These are phyloP conservation scores for Kandelia obovata DNA, from an alignment of 345 rosid genomes.

Conservation along the genomic window DNA sequence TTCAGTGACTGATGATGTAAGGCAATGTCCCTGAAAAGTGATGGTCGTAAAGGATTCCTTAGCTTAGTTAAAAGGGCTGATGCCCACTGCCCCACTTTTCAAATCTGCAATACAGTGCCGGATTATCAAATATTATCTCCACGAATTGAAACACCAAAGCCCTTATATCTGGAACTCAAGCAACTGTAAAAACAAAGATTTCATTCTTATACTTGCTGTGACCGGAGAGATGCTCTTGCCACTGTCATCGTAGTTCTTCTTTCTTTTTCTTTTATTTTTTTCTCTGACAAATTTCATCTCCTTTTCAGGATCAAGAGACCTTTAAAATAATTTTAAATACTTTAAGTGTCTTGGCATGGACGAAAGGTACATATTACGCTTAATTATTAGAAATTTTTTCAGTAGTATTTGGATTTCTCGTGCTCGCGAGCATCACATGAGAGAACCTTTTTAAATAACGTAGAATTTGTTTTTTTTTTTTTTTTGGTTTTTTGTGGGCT, in stretches of 20 bases:
- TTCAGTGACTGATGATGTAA: constrained; percentile 3
- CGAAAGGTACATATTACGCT: no score
- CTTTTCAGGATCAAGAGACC: no score
- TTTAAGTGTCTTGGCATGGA: no score
- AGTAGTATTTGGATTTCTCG: no score
- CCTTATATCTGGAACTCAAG: not conserved
- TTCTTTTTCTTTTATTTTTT: no score
- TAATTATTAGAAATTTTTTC: no score
- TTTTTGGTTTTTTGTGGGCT: no score
- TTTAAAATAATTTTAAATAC: no score
- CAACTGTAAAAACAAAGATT: not conserved
- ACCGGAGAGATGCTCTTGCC: not conserved
- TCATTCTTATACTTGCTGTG: constrained; percentile 4
- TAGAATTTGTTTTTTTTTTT: no score
- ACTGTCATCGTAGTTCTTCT: not conserved
- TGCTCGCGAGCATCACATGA: no score
- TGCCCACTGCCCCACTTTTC: constrained; percentile 1
- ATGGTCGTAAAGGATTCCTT: not conserved
- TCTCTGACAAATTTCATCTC: no score
- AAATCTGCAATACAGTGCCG: constrained; percentile 1
- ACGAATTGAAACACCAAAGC: not conserved
- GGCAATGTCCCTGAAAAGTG: constrained; percentile 4
- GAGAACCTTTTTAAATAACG: no score
- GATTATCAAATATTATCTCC: not conserved
- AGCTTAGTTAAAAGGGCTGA: not conserved